Evolutionary conservation across 2,329 filamentous ascomycete genomes (phyloP).

Genomic region (Alternaria longipes): DNA sequence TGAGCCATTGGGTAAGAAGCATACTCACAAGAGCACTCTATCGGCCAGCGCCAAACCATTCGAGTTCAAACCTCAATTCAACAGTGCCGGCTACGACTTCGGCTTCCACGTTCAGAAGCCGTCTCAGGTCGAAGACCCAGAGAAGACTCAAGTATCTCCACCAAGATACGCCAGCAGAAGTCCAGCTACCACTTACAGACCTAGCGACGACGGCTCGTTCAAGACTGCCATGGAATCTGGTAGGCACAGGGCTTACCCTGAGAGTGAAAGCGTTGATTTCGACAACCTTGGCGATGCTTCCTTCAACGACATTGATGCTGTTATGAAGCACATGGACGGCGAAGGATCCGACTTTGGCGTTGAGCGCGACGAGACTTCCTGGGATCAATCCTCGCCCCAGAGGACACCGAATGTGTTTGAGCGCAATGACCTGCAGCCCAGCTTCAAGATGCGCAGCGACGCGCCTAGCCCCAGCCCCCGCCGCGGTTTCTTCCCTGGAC

Average conservation of each 20-base stretch:
- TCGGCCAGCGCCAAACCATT: conserved; percentile 79
- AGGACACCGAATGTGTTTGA: conserved; percentile 47
- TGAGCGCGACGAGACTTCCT: conserved; percentile 66
- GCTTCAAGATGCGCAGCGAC: conserved; percentile 67
- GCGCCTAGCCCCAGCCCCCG: conserved; percentile 77
- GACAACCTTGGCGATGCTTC: conserved; percentile 55
- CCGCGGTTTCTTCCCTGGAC: conserved; percentile 52
- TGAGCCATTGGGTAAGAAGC: conserved; percentile 36
- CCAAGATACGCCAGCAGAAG: conserved; percentile 44
- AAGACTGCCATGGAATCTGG: conserved; percentile 49
- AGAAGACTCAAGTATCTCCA: conserved; percentile 30
- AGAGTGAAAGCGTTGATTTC: conserved; percentile 50
- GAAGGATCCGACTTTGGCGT: conserved; percentile 77
- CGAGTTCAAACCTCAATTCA: conserved; percentile 54
- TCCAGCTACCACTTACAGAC: conserved; percentile 52
- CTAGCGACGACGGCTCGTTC: conserved; percentile 52
- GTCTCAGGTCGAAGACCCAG: conserved; percentile 39
- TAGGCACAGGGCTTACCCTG: conserved; percentile 46
- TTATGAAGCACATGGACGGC: conserved; percentile 86
- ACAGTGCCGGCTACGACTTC: conserved; percentile 46
- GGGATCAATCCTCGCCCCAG: conserved; percentile 47
- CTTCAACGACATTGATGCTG: conserved; percentile 88
- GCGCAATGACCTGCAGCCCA: conserved; percentile 43
- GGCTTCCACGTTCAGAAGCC: conserved; percentile 53
- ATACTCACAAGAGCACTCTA: conserved; percentile 61